These are phyloP conservation scores for Yamadazyma takamatsuzukensis DNA, from an alignment of 805 yeast species.

Conservation along the genomic window DNA sequence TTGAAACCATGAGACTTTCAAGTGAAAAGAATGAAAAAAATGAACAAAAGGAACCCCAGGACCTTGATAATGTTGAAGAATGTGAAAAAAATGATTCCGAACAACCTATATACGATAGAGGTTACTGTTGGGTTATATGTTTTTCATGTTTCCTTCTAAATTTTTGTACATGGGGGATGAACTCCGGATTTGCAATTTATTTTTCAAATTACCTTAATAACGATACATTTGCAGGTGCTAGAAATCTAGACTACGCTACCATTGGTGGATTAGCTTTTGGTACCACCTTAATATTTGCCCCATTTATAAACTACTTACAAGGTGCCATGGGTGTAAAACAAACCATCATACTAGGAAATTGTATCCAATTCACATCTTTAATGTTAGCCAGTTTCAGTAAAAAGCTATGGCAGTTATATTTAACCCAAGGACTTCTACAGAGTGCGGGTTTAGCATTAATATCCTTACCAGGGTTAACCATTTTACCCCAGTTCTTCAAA, in stretches of 20 bases:
- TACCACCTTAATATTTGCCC: conserved; percentile 49
- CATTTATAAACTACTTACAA: conserved; percentile 43
- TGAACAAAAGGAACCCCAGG: no score
- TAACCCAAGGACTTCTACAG: conserved; percentile 64
- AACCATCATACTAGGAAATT: conserved; percentile 45
- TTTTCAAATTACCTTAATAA: conserved; percentile 53
- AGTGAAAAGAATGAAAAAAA: no score
- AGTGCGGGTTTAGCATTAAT: conserved; percentile 58
- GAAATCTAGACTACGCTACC: conserved; percentile 56
- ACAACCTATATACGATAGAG: conserved; percentile 45
- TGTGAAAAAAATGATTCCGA: conserved; percentile 3
- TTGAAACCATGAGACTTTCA: no score
- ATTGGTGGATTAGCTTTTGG: conserved; percentile 69
- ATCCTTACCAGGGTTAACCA: conserved; percentile 54
- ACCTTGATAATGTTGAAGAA: no score
- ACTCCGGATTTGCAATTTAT: conserved; percentile 63
- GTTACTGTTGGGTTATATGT: conserved; percentile 65
- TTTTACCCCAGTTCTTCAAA: conserved; percentile 69
- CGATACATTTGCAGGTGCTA: conserved; percentile 50
- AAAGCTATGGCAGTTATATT: conserved; percentile 60
- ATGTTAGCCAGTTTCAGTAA: conserved; percentile 54
- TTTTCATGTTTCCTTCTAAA: conserved; percentile 48
- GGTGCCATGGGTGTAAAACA: conserved; percentile 42
- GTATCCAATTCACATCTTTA: conserved; percentile 50
- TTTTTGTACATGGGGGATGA: conserved; percentile 72